phyloP scores from a whole-genome alignment of 169 alveolate genomes.

The Plasmodium ovale region DNA sequence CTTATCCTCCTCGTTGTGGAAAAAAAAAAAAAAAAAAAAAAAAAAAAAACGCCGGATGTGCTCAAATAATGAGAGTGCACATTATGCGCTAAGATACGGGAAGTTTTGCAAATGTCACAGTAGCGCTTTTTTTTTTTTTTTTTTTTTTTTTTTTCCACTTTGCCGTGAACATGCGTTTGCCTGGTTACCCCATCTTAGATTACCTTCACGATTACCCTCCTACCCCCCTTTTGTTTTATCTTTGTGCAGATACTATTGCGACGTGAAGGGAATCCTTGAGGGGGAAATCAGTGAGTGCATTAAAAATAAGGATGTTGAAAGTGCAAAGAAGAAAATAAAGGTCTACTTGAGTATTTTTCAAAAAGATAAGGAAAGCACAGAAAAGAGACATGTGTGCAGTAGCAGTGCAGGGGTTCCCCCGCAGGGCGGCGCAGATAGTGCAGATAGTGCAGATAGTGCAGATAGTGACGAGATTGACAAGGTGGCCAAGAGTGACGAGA shows the following conservation, averaged over 20 bases:
- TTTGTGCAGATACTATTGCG: constrained; percentile 12
- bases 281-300: constrained; percentile 36
- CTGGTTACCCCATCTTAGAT: no score
- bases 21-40: no score
- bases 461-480: neutral
- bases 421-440: neutral
- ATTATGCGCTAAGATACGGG: neutral
- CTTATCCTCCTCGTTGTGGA: no score
- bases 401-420: no score
- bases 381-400: no score
- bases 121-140: neutral
- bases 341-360: constrained; percentile 49
- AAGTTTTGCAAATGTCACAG: neutral
- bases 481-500: neutral
- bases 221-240: neutral
- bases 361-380: neutral
- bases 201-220: neutral
- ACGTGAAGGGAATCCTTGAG: constrained; percentile 36
- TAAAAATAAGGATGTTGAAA: constrained; percentile 28
- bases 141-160: no score
- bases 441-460: neutral
- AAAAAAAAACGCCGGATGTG: neutral
- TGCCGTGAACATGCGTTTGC: no score
- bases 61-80: neutral
- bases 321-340: constrained; percentile 20